Conservation (phyloP, 129 eudicot species). For the carrot (Daucus carota) region DH1_v3.0 NC_030387.2:33771001-33771500, state of each 20-base stretch:
- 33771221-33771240: conserved; percentile 42
- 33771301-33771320: conserved; percentile 47
- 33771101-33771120: conserved; percentile 31
- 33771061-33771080: conserved; percentile 86
- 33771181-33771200: conserved; percentile 40
- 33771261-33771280: conserved; percentile 49
- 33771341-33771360: conserved; percentile 41
- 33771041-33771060: conserved; percentile 91
- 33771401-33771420: conserved; percentile 30
- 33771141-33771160: conserved; percentile 50
- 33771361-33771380: conserved; percentile 44
- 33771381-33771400: conserved; percentile 27
- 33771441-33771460: conserved; percentile 54
- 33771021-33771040: conserved; percentile 76
- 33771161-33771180: conserved; percentile 49
- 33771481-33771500: conserved; percentile 90
- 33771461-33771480: conserved; percentile 88
- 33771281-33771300: conserved; percentile 27
- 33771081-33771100: conserved; percentile 73
- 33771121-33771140: conserved; percentile 42
- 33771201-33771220: conserved; percentile 46
- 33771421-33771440: conserved; percentile 25
- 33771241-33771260: conserved; percentile 48
- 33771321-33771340: conserved; percentile 62
- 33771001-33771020: conserved; percentile 84